These are phyloP conservation scores for Rhodamnia rubescens DNA, from an alignment of 345 rosid species.

Conservation along the genomic window DNA sequence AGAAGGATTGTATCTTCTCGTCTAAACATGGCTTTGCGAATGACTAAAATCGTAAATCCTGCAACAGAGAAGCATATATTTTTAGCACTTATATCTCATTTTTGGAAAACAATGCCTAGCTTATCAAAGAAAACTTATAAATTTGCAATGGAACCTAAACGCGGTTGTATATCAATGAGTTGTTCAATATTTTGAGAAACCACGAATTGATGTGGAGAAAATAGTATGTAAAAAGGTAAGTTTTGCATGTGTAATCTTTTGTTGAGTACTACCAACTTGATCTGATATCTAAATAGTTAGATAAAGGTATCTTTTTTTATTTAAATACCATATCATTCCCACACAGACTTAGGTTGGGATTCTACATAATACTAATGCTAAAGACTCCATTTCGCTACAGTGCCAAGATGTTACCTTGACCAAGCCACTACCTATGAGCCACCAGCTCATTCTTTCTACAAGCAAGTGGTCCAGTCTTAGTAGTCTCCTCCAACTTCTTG, in stretches of 20 bases:
- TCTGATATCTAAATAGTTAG: neutral
- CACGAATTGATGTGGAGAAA: neutral
- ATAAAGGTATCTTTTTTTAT: neutral
- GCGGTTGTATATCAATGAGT: neutral
- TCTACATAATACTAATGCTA: neutral
- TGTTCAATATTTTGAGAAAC: neutral
- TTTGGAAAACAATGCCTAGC: neutral
- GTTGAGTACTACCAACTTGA: neutral
- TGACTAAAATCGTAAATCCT: slow-evolving; percentile 64
- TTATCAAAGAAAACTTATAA: neutral
- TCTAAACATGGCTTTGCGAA: slow-evolving; percentile 84
- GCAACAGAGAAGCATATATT: slow-evolving; percentile 1
- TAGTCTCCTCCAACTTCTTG: neutral
- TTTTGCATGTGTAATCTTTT: neutral
- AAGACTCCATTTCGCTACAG: neutral
- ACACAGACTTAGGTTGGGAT: neutral
- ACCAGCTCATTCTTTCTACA: neutral
- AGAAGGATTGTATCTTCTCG: slow-evolving; percentile 65
- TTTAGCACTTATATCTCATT: neutral
- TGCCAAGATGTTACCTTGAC: neutral
- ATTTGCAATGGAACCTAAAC: neutral
- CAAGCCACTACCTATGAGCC: neutral
- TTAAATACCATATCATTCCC: neutral
- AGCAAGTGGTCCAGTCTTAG: neutral
- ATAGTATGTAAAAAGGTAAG: neutral